Evolutionary conservation across 2,329 filamentous ascomycete species (phyloP), one percentile per base, ranked within the genome.

Genomic region (Cladosporium sp.): DNA sequence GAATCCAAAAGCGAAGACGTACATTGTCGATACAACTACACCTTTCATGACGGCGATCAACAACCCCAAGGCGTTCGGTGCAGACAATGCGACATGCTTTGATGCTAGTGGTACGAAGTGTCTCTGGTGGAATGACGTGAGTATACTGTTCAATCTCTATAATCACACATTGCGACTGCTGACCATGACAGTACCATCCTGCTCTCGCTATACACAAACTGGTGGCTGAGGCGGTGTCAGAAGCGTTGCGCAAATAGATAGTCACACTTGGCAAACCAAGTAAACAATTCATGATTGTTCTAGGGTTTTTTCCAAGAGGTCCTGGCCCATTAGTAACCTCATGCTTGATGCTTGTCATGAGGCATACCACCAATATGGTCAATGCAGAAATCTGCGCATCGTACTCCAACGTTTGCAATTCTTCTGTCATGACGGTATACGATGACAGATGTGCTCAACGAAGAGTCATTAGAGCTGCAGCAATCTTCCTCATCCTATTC

Each of bases 61-160:
- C 3, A 38, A 49, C 15, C 52, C 52, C 3, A 37, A 38, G 14
- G 22, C 12, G 19, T 56, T 38, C n/a, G 52, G 52, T 14, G 52
- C 52, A 17, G 30, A 38, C 3, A 47, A 56, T 30, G 52, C 52
- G 19, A 56, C 52, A 17, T 56, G 52, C 20, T 56, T 49, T 19
- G 52, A 56, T 38, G 52, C 30, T 2, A 47, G 40, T 11, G 52
- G 52, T 2, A 56, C 52, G 0, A 56, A 38, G 19, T 56, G 52
- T 56, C 34, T 56, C 11, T 56, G 52, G 52, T 56, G 40, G 40
- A 56, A 56, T 14, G 52, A 56, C 30, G 52, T 56, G 14, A 56
- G 52, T 47, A 14, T 28, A 2, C 17, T 37, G 5, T 7, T 5
- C 19, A 3, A 15, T 5, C 22, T 38, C 3, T 12, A 7, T 20